A percentile compares a stretch with the other conserved stretches of the same genome.
phyloP scores from a whole-genome alignment of 352 stramenopile species.

The Pythium aquatile region DNA sequence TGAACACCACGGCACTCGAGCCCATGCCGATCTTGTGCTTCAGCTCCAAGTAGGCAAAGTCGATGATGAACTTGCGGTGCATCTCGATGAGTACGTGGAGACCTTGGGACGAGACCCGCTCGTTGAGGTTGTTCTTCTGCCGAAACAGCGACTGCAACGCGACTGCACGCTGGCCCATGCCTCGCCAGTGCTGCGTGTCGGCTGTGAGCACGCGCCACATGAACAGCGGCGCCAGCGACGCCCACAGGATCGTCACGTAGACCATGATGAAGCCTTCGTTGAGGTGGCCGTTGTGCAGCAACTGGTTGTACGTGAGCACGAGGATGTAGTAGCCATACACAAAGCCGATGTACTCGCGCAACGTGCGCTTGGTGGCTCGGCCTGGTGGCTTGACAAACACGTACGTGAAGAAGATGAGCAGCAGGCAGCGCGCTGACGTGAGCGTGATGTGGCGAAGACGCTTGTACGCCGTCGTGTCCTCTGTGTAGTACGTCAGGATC shows the following conservation, averaged over 20 bases:
- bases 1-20: conserved; percentile 56
- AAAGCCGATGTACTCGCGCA: conserved; percentile 55
- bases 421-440: conserved; percentile 6
- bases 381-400: conserved; percentile 38
- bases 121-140: conserved; percentile 4
- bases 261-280: conserved; percentile 33
- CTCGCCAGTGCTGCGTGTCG: conserved; percentile 76
- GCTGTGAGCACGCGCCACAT: conserved; percentile 78
- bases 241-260: conserved; percentile 47
- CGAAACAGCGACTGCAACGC: conserved; percentile 46
- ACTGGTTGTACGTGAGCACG: conserved; percentile 25
- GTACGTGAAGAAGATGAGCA: conserved; percentile 41
- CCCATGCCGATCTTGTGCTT: conserved; percentile 42
- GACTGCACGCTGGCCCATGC: conserved; percentile 50
- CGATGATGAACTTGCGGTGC: conserved; percentile 62
- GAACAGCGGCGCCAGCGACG: conserved; percentile 49
- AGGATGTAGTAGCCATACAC: conserved; percentile 32
- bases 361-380: conserved; percentile 39
- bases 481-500: conserved; percentile 15
- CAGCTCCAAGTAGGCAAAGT: conserved; percentile 65
- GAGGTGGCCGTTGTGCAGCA: conserved; percentile 28
- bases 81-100: conserved; percentile 66
- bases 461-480: conserved; percentile 9
- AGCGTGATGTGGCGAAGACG: conserved; percentile 11
- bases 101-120: conserved; percentile 32